Evolutionary conservation across 257 asterid genomes (phyloP), one percentile per base, ranked within the genome.

Genomic region (Linderniella brevidens): DNA sequence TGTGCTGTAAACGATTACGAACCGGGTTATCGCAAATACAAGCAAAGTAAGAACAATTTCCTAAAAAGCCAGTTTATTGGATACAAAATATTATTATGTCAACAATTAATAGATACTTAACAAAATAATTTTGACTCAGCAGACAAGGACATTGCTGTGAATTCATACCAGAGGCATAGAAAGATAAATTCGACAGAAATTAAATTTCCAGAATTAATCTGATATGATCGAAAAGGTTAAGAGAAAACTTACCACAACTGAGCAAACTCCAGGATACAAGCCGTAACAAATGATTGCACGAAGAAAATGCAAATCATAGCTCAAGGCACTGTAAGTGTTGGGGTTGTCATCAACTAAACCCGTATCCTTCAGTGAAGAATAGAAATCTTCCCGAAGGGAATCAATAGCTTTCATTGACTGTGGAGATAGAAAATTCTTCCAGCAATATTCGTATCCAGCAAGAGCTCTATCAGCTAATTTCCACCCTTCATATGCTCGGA

Each of bases 401-500:
- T 83, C 97, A 46, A 83, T 83, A 56, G 84, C 82, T 71, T 68
- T 80, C 93, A 83, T 80, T 1, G 97, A 83, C 58, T 78, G 95
- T 50, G 63, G 67, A 18, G 97, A 88, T 19, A 88, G 73, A 71
- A 88, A 88, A 58, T 84, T 88, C 61, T 76, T 78, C 97, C 97
- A 80, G 82, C 97, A 80, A 74, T 83, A 88, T 43, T 83, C 92
- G 64, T 66, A 57, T 17, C 77, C 92, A 60, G 66, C 52, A 18
- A 62, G 57, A 67, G 80, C 86, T 58, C 41, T 76, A 61, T 87
- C 95, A 49, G 93, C 92, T 59, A 74, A 79, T 69, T 66, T 80
- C 92, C 92, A 88, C 50, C 95, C 95, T 59, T 84, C 84, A 55
- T 74, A 83, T 13, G 97, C 97, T 55, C 90, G 77, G 50, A 80